Evolutionary conservation across 305 asterid species (phyloP).

Genomic region (Plantago coronopus): DNA sequence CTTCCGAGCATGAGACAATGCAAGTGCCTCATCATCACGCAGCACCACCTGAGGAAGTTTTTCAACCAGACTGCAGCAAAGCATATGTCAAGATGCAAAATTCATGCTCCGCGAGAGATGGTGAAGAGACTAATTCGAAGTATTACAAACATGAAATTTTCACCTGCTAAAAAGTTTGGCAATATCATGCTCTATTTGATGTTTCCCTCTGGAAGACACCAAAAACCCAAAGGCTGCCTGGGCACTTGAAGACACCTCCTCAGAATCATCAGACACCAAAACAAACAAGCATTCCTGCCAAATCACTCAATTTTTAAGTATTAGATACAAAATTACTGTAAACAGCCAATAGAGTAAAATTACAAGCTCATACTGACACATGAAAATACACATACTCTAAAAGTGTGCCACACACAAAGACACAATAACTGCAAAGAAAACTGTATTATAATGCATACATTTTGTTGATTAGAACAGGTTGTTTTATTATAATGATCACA

Average conservation of each 20-base stretch:
- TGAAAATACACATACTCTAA: no score
- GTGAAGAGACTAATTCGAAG: constrained; percentile 17
- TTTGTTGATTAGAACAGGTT: no score
- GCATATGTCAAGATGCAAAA: neutral
- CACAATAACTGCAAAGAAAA: no score
- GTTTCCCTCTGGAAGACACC: constrained; percentile 45
- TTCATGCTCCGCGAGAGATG: constrained; percentile 8
- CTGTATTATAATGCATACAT: no score
- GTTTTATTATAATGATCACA: no score
- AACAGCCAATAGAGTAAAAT: neutral
- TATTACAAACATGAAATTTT: constrained; percentile 14
- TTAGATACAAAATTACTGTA: constrained; percentile 10
- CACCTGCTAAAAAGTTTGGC: constrained; percentile 69
- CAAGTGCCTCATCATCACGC: constrained; percentile 67
- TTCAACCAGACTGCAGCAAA: constrained; percentile 67
- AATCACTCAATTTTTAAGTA: constrained; percentile 25
- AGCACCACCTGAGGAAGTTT: constrained; percentile 81
- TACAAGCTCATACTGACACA: neutral
- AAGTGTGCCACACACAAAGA: no score
- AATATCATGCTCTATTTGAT: constrained; percentile 45
- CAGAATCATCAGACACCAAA: constrained; percentile 77
- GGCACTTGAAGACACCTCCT: constrained; percentile 71
- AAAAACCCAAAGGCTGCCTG: constrained; percentile 44
- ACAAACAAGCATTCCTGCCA: constrained; percentile 76
- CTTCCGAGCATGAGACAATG: constrained; percentile 71